Evolutionary conservation across 352 stramenopile genomes (phyloP).

Genomic region (Phytophthora pistaciae): DNA sequence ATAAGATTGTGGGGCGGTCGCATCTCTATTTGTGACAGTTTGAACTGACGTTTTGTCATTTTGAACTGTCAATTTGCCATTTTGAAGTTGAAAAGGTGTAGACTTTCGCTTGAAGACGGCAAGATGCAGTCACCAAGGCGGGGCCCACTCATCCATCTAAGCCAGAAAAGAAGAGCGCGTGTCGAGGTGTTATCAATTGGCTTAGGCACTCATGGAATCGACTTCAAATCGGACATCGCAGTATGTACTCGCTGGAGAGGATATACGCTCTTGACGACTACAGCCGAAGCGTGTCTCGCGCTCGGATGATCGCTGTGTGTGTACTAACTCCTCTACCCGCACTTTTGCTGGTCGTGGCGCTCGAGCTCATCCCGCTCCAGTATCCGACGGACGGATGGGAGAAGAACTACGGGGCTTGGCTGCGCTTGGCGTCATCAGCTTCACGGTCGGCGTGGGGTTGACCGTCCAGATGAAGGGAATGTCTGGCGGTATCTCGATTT

Average conservation of each 20-base stretch:
- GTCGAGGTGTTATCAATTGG: neutral
- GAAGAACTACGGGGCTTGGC: slow-evolving; percentile 9
- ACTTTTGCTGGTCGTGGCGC: neutral
- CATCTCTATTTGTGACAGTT: too few species aligned
- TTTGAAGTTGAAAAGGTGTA: too few species aligned
- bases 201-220: neutral
- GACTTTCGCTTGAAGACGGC: too few species aligned
- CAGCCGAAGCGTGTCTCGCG: neutral
- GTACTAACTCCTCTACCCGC: slow-evolving; percentile 7
- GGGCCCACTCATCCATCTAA: neutral
- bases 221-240: slow-evolving; percentile 9
- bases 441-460: neutral
- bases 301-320: slow-evolving; percentile 12
- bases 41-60: too few species aligned
- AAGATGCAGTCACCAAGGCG: neutral
- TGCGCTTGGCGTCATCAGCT: slow-evolving; percentile 14
- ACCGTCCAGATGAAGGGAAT: slow-evolving; percentile 13
- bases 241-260: slow-evolving; percentile 10
- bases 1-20: too few species aligned
- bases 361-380: slow-evolving; percentile 17
- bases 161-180: neutral
- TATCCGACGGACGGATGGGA: slow-evolving; percentile 4
- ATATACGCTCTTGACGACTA: slow-evolving; percentile 9
- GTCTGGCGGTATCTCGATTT: neutral
- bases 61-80: too few species aligned